Base-by-base conservation (phyloP, 2,329 filamentous ascomycete species). In the Chrysoporthe deuterocubensis region DNA sequence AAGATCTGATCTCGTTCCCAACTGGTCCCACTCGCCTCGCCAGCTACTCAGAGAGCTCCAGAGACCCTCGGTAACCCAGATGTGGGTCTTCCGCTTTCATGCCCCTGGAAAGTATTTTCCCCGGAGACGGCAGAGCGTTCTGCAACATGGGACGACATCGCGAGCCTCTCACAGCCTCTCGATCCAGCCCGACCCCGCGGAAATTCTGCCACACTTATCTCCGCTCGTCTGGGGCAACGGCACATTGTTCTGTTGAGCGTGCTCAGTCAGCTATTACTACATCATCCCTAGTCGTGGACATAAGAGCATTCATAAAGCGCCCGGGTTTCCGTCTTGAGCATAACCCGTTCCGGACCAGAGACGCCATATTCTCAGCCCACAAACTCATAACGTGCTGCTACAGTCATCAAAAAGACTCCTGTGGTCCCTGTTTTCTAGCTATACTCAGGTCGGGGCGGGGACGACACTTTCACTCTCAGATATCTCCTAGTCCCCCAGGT, bases 61-160 rank as follows among this genome's bases (percentile, higher is more conserved):
- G 16, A 57, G 26, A 32, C 1, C 54, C 54, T 34, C 26, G 32
- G 32, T 37, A 4, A 21, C 9, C 3, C 16, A 3, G 8, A n/a
- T 34, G 26, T 21, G 50, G n/a, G n/a, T 40, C 54, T 37, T 26
- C 16, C 32, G 21, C 13, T 32, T 9, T 26, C 21, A 32, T 32
- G 3, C 32, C 34, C n/a, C 40, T 43, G 57, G 32, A 61, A 46
- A 46, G 9, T 34, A 48, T 61, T 61, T 61, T 48, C 42, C 59
- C 59, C 5, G 40, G 2, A 11, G 21, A 37, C 59, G 59, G 59
- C 59, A 48, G 59, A 61, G 59, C 43, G 16, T 61, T 61, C 59
- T 61, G 13, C 54, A 40, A 6, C 34, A 26, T 26, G 26, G 26
- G 26, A 26, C 26, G 26, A 26, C 26, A 11, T 58, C 37, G 56